These are phyloP conservation scores for Pleurotus ostreatus DNA, from an alignment of 768 basidiomycete genomes.

Conservation along the genomic window DNA sequence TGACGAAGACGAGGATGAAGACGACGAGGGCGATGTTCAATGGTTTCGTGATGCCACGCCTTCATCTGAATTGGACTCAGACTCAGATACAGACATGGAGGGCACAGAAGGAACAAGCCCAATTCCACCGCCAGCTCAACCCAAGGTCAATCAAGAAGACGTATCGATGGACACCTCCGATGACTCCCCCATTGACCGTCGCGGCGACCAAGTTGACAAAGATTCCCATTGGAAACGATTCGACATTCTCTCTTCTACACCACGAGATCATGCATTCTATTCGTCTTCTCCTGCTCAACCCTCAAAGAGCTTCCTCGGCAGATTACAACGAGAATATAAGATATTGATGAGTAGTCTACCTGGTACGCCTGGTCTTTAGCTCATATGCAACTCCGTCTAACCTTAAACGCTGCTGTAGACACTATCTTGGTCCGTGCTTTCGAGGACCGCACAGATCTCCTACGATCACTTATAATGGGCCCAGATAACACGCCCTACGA, in stretches of 20 bases:
- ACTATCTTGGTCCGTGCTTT: conserved; percentile 87
- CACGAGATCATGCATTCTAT: conserved; percentile 80
- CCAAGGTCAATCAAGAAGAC: neutral
- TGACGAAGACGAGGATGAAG: conserved; percentile 26
- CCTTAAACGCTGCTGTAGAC: conserved; percentile 37
- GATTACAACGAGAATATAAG: conserved; percentile 82
- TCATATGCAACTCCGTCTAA: neutral
- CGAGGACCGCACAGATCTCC: conserved; percentile 83
- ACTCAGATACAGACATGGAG: neutral
- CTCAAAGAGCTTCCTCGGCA: conserved; percentile 67
- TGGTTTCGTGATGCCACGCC: neutral
- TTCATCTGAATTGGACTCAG: no score
- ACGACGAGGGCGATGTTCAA: conserved; percentile 11
- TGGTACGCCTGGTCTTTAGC: conserved; percentile 45
- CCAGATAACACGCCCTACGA: conserved; percentile 94
- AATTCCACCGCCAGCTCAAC: conserved; percentile 17
- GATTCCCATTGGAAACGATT: conserved; percentile 76
- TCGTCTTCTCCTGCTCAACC: conserved; percentile 57
- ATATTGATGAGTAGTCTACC: conserved; percentile 77
- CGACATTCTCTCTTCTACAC: conserved; percentile 69
- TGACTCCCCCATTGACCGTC: no score
- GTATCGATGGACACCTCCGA: no score
- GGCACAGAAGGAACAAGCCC: neutral
- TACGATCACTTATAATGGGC: conserved; percentile 87
- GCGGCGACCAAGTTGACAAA: conserved; percentile 20